A percentile compares a stretch with the other conserved stretches of the same genome.
Conservation (phyloP, 257 asterid species). For the Plantago elongata region DNA sequence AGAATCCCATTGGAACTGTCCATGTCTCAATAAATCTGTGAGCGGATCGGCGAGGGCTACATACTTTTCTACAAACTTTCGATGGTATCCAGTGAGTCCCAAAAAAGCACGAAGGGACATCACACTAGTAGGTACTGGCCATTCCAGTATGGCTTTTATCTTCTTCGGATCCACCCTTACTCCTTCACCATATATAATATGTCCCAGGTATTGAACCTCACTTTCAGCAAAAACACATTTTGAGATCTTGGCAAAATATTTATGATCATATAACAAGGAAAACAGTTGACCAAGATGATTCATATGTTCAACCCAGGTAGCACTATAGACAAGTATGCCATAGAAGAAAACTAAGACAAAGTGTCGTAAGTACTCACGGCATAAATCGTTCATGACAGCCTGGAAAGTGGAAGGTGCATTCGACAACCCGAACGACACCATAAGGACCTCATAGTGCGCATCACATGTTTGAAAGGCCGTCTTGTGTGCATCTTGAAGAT, state of each 20-base stretch:
- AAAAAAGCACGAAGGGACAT: not conserved
- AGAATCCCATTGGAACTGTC: not conserved
- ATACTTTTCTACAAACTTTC: not conserved
- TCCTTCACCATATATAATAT: not conserved
- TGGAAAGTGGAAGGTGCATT: conserved; percentile 13
- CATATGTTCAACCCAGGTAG: not conserved
- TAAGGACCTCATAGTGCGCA: conserved; percentile 4
- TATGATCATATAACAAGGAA: not conserved
- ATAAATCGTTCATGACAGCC: conserved; percentile 1
- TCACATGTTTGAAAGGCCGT: conserved; percentile 7
- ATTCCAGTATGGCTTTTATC: not conserved
- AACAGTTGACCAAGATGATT: not conserved
- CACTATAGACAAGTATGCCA: conserved; percentile 7
- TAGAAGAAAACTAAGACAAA: conserved; percentile 6
- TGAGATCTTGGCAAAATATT: conserved; percentile 3
- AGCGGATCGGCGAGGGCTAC: not conserved
- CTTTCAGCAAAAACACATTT: not conserved
- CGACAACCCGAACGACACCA: not conserved
- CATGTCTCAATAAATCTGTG: not conserved
- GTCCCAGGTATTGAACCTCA: not conserved
- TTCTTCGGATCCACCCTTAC: not conserved
- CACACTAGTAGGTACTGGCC: not conserved
- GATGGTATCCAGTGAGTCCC: conserved; percentile 1
- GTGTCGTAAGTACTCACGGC: not conserved
- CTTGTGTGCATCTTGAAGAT: not conserved